Evolutionary conservation across 371 early-diverging fungal genomes (phyloP), one percentile per base, ranked within the genome.

Genomic region (Rhizopus sp.): DNA sequence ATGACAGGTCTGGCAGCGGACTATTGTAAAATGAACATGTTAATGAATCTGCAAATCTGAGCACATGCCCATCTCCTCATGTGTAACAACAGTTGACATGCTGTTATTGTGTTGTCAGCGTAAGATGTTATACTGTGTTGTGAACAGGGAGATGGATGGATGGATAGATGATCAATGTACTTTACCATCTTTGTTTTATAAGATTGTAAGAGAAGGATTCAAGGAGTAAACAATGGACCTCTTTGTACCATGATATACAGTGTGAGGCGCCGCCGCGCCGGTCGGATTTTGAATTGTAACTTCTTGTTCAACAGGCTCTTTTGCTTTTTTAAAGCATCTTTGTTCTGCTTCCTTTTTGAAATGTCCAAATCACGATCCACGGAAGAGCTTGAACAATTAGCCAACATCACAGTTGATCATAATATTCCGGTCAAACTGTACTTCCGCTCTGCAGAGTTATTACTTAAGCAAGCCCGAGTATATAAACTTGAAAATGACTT

Each of bases 1-100:
- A 98, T 88, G 63, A 92, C 89, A 76, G 96, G 98, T 75, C 94
- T 85, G 76, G 90, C 87, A 76, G 85, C 86, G 62, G 66, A 61
- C 66, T 66, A 66, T 9, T 35, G 7, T 13, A 10, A 38, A 53
- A 41, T 13, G 9, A 52, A 13, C n/a, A 33, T 8, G 41, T 40
- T 49, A 23, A 10, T 42, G 39, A 15, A 17, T 34, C 23, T 37
- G n/a, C 16, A n/a, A 39, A 38, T 33, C 16, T 17, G 29, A 31
- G 31, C 37, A 41, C n/a, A 12, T 7, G 23, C 7, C n/a, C 37
- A 57, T 48, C 38, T 47, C 30, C 39, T 33, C 5, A 6, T 41
- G 5, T 5, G 5, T n/a, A 41, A 41, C 10, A 41, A 41, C 7
- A 5, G 38, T 5, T 37, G 38, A 37, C 13, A 10, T 37, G 13